Evolutionary conservation across 2,329 filamentous ascomycete species (phyloP), one percentile per base, ranked within the genome.

Genomic region (Metarhizium robertsii): DNA sequence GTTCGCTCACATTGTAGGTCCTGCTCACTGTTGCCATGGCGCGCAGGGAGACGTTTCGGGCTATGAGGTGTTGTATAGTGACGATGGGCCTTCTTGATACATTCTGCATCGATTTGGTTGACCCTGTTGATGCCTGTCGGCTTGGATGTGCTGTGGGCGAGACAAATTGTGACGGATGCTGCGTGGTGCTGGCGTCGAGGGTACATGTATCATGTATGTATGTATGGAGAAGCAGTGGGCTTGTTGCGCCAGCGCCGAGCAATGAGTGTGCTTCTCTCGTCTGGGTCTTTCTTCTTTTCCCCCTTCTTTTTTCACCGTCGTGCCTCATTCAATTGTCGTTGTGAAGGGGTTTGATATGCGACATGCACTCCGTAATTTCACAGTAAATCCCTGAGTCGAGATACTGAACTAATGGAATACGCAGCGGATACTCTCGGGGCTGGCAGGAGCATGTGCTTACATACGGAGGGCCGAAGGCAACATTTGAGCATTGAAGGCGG

Each of bases 1-100:
- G 38, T 40, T 40, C 25, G 29, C 60, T 62, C 61, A 71, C 70
- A 61, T 70, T 68, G 61, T 73, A 73, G 18, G 70, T 66, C 50
- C 69, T 63, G 30, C 54, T 54, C 25, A 61, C 55, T 13, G 63
- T 65, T 36, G 66, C 58, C 66, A 71, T 70, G 36, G 56, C 65
- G 58, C 60, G 62, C 47, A 61, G 49, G 16, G 46, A 46, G 20
- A 45, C 53, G 55, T 58, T 58, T 36, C 52, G 40, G 43, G 54
- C 58, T 63, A 59, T 45, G 55, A 59, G 43, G 56, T 60, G 56
- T 49, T 58, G 54, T 59, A 62, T 20, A 61, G 63, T 55, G 59
- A 59, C 58, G 29, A 62, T 29, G 43, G 63, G 57, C 59, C 67
- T 63, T 60, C 64, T 61, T 42, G 61, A 62, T 53, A 61, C 67